These are phyloP conservation scores for Amanita rubescens DNA, from an alignment of 768 basidiomycete species.

Conservation along the genomic window DNA sequence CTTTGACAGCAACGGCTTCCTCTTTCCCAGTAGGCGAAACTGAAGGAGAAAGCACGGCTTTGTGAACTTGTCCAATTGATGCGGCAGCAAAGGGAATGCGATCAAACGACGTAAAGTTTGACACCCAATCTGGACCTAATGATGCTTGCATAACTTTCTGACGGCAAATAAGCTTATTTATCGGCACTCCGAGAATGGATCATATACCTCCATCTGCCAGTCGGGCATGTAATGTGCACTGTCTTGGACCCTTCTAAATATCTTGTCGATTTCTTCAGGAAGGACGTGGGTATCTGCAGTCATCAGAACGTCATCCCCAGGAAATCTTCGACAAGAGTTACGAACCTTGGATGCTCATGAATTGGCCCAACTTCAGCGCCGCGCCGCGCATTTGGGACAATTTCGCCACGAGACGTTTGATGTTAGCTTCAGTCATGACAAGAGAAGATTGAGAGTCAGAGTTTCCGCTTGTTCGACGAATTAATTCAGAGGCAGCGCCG, in stretches of 20 bases:
- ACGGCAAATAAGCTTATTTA: neutral
- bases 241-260: constrained; percentile 88
- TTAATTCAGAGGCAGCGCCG: constrained; percentile 82
- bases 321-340: neutral
- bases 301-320: neutral
- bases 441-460: constrained; percentile 36
- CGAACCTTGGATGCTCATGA: constrained; percentile 89
- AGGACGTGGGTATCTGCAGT: constrained; percentile 79
- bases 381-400: constrained; percentile 96
- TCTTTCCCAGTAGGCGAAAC: constrained; percentile 47
- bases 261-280: constrained; percentile 79
- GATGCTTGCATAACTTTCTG: constrained; percentile 68
- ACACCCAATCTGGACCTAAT: constrained; percentile 69
- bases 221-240: constrained; percentile 98
- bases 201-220: constrained; percentile 88
- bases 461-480: constrained; percentile 54
- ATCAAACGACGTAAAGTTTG: constrained; percentile 67
- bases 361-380: constrained; percentile 94
- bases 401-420: constrained; percentile 84
- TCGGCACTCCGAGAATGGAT: neutral
- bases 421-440: constrained; percentile 88
- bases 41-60: constrained; percentile 49
- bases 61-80: constrained; percentile 95
- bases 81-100: constrained; percentile 90
- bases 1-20: constrained; percentile 70